phyloP scores from a whole-genome alignment of 1,139 yeast genomes.

The Nematodospora anomalae region DNA sequence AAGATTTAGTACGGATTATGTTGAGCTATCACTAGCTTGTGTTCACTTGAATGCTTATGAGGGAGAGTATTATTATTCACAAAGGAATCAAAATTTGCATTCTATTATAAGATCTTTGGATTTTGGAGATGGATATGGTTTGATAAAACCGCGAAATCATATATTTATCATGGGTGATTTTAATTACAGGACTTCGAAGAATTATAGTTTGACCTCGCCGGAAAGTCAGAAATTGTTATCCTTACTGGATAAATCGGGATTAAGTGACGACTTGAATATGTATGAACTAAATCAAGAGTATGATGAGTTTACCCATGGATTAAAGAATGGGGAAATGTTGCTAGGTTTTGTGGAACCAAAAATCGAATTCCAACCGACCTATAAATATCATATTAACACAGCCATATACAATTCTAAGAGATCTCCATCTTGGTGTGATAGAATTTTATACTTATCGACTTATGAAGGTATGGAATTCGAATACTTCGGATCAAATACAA shows the following conservation, averaged over 20 bases:
- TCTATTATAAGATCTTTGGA: slow-evolving; percentile 53
- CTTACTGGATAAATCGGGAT: slow-evolving; percentile 25
- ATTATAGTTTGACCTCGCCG: slow-evolving; percentile 17
- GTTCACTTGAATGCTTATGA: slow-evolving; percentile 80
- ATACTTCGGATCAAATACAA: slow-evolving; percentile 1
- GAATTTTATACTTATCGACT: slow-evolving; percentile 60
- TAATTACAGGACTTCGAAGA: slow-evolving; percentile 64
- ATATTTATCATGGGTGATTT: slow-evolving; percentile 79
- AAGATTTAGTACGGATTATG: slow-evolving; percentile 13
- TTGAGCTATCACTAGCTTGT: slow-evolving; percentile 59
- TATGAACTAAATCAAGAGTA: slow-evolving; percentile 24
- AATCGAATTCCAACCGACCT: slow-evolving; percentile 71
- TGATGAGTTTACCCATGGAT: slow-evolving; percentile 62
- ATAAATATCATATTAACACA: slow-evolving; percentile 58
- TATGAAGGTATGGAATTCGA: slow-evolving; percentile 28
- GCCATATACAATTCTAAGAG: slow-evolving; percentile 58
- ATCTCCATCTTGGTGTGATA: slow-evolving; percentile 87
- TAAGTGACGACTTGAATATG: slow-evolving; percentile 13
- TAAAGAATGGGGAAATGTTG: slow-evolving; percentile 47
- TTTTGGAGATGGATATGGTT: slow-evolving; percentile 60
- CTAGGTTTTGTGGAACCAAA: slow-evolving; percentile 64
- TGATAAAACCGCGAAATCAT: slow-evolving; percentile 57
- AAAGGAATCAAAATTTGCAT: slow-evolving; percentile 54
- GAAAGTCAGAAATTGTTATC: slow-evolving; percentile 20
- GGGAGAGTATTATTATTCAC: slow-evolving; percentile 48